Evolutionary conservation across 352 stramenopile genomes (phyloP).

Genomic region (Phytophthora pseudosyringae): DNA sequence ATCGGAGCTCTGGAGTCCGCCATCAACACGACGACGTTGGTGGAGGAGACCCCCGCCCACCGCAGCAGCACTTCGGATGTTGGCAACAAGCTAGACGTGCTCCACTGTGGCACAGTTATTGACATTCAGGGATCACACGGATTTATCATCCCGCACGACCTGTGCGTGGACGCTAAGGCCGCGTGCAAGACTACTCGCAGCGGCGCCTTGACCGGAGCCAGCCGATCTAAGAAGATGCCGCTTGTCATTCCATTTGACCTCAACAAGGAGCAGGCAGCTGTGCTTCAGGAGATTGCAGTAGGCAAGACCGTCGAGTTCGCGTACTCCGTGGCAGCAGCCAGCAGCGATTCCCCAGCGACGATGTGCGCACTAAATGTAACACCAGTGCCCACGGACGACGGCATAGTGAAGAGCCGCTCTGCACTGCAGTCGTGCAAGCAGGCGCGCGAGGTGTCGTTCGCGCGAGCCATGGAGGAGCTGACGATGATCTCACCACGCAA

Average conservation of each 20-base stretch:
- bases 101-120: slow-evolving; percentile 82
- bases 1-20: slow-evolving; percentile 43
- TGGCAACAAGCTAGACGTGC: slow-evolving; percentile 63
- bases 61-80: slow-evolving; percentile 38
- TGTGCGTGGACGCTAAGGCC: slow-evolving; percentile 45
- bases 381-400: slow-evolving; percentile 62
- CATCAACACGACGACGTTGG: slow-evolving; percentile 26
- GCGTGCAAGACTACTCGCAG: slow-evolving; percentile 21
- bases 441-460: slow-evolving; percentile 75
- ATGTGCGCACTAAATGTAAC: slow-evolving; percentile 64
- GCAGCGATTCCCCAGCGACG: slow-evolving; percentile 36
- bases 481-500: slow-evolving; percentile 82
- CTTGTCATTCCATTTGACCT: slow-evolving; percentile 78
- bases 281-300: slow-evolving; percentile 60
- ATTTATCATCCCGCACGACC: slow-evolving; percentile 79
- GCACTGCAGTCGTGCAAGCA: slow-evolving; percentile 79
- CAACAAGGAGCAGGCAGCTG: slow-evolving; percentile 43
- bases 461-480: slow-evolving; percentile 74
- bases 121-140: slow-evolving; percentile 77
- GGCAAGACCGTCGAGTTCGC: slow-evolving; percentile 78
- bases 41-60: slow-evolving; percentile 10
- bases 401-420: slow-evolving; percentile 74
- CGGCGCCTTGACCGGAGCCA: slow-evolving; percentile 7
- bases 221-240: slow-evolving; percentile 44
- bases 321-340: slow-evolving; percentile 34